These are phyloP conservation scores for Saccharomycopsis hybrid DNA, from an alignment of 1,139 yeast genomes.

Conservation along the genomic window DNA sequence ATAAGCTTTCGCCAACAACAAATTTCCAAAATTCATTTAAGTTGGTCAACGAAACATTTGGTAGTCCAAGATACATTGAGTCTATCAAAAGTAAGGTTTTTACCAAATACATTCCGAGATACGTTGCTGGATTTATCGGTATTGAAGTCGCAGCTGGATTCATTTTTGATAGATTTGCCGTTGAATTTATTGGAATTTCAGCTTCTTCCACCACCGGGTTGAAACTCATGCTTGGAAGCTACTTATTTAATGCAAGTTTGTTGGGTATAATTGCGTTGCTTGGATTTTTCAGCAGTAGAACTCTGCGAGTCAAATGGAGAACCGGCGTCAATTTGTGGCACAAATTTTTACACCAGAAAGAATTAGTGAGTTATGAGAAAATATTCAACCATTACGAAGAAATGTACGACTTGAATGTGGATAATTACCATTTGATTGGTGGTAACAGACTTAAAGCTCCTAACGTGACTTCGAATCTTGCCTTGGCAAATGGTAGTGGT, in stretches of 20 bases:
- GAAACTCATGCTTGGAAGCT: conserved; percentile 21
- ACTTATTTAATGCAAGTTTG: conserved; percentile 19
- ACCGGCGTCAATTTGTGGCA: conserved; percentile 18
- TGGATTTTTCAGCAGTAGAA: conserved; percentile 16
- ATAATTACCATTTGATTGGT: conserved; percentile 18
- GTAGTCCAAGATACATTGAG: conserved; percentile 11
- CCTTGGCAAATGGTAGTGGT: background rate
- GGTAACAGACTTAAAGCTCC: background rate
- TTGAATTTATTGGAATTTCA: conserved; percentile 12
- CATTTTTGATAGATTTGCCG: conserved; percentile 14
- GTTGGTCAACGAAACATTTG: conserved; percentile 16
- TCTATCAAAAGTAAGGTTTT: conserved; percentile 10
- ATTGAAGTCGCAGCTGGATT: conserved; percentile 9
- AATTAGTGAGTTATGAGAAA: conserved; percentile 17
- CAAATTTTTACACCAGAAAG: conserved; percentile 19
- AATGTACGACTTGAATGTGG: conserved; percentile 19
- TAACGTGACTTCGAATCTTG: background rate
- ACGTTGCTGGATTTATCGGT: conserved; percentile 13
- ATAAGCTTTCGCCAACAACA: conserved; percentile 5
- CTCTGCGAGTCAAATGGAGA: conserved; percentile 21
- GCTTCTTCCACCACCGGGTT: conserved; percentile 13
- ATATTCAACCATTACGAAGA: conserved; percentile 19
- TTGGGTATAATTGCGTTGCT: conserved; percentile 15
- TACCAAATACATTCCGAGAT: conserved; percentile 15
- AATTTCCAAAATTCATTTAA: conserved; percentile 19